Evolutionary conservation across 2,329 filamentous ascomycete genomes (phyloP), one percentile per base, ranked within the genome.

Genomic region (Alternaria rosae): DNA sequence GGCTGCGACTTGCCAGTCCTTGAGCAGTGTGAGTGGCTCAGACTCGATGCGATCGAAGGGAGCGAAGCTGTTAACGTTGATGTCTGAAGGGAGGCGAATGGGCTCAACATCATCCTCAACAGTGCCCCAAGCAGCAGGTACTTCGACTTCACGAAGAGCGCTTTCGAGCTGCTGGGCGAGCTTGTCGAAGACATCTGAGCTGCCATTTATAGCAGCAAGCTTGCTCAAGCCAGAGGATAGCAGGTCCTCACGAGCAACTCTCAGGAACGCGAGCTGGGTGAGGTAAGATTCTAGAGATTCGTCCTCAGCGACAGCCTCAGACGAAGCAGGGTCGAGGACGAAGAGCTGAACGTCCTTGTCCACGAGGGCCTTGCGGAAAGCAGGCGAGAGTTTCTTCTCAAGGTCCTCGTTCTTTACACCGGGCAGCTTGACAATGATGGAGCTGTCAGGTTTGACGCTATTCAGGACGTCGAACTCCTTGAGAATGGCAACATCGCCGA

Each of bases 391-490:
- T 71, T 92, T 90, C 86, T 96, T 97, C 83, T 98, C 94, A 7
- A 94, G 79, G 35, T 97, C 93, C 45, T 96, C 94, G 54, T 93
- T 88, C 82, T 97, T 97, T 78, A 92, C 88, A 69, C 89, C 90
- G 26, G 92, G 86, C 23, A 95, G 85, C 73, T 89, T 92, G 43
- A 97, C 75, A 57, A 97, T 86, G 45, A 97, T 80, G 66, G 89
- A 90, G 57, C 91, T 91, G 55, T 88, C 88, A 42, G 86, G 73
- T 81, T 91, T 92, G 65, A 94, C 82, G 53, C 86, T 89, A 66
- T 88, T 86, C 35, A 94, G 77, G 21, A 96, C 83, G 68, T 94
- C 89, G 58, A 97, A 85, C 23, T 93, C 89, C 68, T 91, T 89
- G 15, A 99, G 84, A 3, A 99, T 84, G 75, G 91, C 92, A 76